These are phyloP conservation scores for Fusarium miscanthi DNA, from an alignment of 2,329 filamentous ascomycete genomes.

Conservation along the genomic window DNA sequence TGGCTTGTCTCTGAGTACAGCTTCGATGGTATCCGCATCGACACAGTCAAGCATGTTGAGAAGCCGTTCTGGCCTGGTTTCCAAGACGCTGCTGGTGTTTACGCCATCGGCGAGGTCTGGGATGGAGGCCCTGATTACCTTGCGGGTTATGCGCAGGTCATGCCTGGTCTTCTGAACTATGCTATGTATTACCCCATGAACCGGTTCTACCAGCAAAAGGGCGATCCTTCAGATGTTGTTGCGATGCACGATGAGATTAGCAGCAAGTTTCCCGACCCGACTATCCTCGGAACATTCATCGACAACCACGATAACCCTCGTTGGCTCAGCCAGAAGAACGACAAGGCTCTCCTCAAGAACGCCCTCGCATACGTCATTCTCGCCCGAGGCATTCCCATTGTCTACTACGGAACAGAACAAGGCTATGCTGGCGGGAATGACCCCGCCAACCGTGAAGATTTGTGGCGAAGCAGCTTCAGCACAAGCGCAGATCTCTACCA, in stretches of 20 bases:
- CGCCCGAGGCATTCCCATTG: slow-evolving; percentile 69
- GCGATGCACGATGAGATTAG: slow-evolving; percentile 53
- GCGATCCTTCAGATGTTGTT: slow-evolving; percentile 54
- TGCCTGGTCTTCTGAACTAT: slow-evolving; percentile 72
- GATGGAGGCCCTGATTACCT: slow-evolving; percentile 64
- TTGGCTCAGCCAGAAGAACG: slow-evolving; percentile 62
- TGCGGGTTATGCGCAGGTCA: slow-evolving; percentile 62
- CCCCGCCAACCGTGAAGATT: slow-evolving; percentile 65
- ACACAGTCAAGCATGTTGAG: slow-evolving; percentile 71
- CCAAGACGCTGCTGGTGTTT: slow-evolving; percentile 64
- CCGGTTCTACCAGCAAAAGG: slow-evolving; percentile 52
- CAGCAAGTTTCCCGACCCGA: slow-evolving; percentile 46
- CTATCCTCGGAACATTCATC: slow-evolving; percentile 57
- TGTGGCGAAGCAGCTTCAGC: slow-evolving; percentile 65
- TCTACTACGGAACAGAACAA: slow-evolving; percentile 75
- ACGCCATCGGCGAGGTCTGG: slow-evolving; percentile 70
- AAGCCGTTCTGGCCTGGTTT: slow-evolving; percentile 68
- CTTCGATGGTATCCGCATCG: slow-evolving; percentile 71
- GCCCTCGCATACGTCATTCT: slow-evolving; percentile 71
- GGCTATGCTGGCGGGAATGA: slow-evolving; percentile 62
- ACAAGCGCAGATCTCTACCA: slow-evolving; percentile 27
- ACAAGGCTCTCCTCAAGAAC: slow-evolving; percentile 69
- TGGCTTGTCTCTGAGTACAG: slow-evolving; percentile 68
- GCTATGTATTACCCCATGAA: slow-evolving; percentile 58
- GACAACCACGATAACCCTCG: slow-evolving; percentile 71